Evolutionary conservation across 768 basidiomycete genomes (phyloP).

Genomic region (Naematelia encephala): DNA sequence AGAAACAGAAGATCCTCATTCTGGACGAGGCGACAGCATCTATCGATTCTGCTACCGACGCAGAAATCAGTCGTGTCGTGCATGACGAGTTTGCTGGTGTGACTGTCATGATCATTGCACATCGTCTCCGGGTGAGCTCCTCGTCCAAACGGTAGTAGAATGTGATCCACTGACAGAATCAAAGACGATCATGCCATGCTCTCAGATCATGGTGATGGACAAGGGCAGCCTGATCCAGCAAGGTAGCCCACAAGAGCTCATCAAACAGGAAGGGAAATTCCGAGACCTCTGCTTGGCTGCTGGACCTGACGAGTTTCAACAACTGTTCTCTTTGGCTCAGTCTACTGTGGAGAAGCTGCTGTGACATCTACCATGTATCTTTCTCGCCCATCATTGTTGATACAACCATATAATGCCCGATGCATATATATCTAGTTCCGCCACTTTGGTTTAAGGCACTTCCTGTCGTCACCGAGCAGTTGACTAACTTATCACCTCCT

Average conservation of each 20-base stretch:
- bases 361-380: too few relatives aligned
- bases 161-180: too few relatives aligned
- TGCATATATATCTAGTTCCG: background rate
- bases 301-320: slow-evolving; percentile 33
- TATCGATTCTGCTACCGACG: slow-evolving; percentile 43
- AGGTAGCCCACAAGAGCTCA: slow-evolving; percentile 31
- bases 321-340: slow-evolving; percentile 28
- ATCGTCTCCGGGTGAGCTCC: slow-evolving; percentile 33
- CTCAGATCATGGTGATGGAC: slow-evolving; percentile 47
- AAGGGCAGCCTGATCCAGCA: slow-evolving; percentile 36
- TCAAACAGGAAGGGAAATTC: slow-evolving; percentile 34
- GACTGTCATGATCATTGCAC: slow-evolving; percentile 46
- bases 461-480: too few relatives aligned
- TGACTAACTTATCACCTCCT: too few relatives aligned
- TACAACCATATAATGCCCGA: too few relatives aligned
- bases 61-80: slow-evolving; percentile 37
- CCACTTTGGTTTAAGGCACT: too few relatives aligned
- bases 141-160: background rate
- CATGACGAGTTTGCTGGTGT: slow-evolving; percentile 35
- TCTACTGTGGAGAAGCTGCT: background rate
- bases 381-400: too few relatives aligned
- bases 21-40: slow-evolving; percentile 45
- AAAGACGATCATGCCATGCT: slow-evolving; percentile 46
- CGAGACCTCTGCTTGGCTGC: slow-evolving; percentile 31
- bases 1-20: slow-evolving; percentile 40